A percentile compares a stretch with the other conserved stretches of the same genome.
These are phyloP conservation scores for Epichloe baconii DNA, from an alignment of 2,329 filamentous ascomycete species.

Conservation along the genomic window DNA sequence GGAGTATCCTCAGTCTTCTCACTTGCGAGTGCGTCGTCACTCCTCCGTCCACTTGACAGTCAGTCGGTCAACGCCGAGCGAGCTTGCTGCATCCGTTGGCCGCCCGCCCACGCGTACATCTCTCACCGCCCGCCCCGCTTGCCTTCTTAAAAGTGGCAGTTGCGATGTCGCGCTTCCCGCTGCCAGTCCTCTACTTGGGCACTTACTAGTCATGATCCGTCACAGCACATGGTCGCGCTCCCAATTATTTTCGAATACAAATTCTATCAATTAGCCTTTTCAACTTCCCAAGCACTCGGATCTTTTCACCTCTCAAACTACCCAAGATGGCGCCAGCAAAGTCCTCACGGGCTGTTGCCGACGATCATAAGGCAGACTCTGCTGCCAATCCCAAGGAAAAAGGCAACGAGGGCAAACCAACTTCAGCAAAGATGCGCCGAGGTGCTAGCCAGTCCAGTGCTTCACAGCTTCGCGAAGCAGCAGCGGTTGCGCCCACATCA, in stretches of 20 bases:
- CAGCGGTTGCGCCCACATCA: constrained; percentile 24
- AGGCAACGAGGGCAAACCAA: constrained; percentile 23
- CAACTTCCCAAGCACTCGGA: not conserved
- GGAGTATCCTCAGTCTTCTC: too few species aligned
- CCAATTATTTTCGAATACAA: not conserved
- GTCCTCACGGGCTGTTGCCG: constrained; percentile 28
- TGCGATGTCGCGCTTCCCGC: not conserved
- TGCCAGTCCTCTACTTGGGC: not conserved
- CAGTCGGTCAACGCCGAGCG: too few species aligned
- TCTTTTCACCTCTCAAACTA: not conserved
- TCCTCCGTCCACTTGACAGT: too few species aligned
- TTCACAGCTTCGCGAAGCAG: constrained; percentile 20
- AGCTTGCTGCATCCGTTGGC: too few species aligned
- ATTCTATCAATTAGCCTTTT: not conserved
- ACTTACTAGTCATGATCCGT: not conserved
- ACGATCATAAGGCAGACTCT: constrained; percentile 32
- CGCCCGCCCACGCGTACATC: not conserved
- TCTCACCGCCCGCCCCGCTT: not conserved
- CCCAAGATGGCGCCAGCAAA: constrained; percentile 32
- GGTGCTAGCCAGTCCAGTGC: constrained; percentile 38
- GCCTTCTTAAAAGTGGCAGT: not conserved
- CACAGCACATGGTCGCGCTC: not conserved
- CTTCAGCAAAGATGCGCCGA: constrained; percentile 42
- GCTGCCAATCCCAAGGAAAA: constrained; percentile 29
- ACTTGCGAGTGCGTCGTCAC: too few species aligned